Percentiles rank a stretch among this genome's conserved stretches.
Evolutionary conservation across 148 eudicot genomes (phyloP).

Genomic region (Fagopyrum esculentum): DNA sequence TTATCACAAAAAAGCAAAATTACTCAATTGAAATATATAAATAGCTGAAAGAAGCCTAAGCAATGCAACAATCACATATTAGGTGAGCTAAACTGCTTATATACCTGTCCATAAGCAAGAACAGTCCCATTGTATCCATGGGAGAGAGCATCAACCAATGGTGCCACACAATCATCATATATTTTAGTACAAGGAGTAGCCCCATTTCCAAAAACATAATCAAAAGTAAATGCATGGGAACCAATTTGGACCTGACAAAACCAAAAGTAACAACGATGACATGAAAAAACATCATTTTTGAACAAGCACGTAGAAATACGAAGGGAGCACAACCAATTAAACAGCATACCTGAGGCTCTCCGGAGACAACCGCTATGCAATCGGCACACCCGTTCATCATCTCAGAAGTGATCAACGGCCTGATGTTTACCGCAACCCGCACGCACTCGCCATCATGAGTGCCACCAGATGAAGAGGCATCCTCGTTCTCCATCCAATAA

Average conservation of each 20-base stretch:
- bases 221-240: conserved; percentile 67
- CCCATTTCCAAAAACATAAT: conserved; percentile 56
- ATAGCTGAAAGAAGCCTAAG: background rate
- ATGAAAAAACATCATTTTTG: background rate
- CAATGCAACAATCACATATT: too few species aligned
- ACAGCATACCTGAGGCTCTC: conserved; percentile 61
- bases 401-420: conserved; percentile 71
- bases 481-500: too few species aligned
- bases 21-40: background rate
- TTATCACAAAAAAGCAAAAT: background rate
- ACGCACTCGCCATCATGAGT: conserved; percentile 40
- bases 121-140: conserved; percentile 86
- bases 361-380: conserved; percentile 45
- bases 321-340: background rate
- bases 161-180: conserved; percentile 60
- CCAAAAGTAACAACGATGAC: background rate
- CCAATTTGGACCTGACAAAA: conserved; percentile 76
- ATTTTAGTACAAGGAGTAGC: conserved; percentile 43
- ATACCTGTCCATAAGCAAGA: conserved; percentile 84
- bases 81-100: too few species aligned
- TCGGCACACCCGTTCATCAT: conserved; percentile 65
- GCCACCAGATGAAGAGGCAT: too few species aligned
- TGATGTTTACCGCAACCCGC: conserved; percentile 67
- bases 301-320: too few species aligned
- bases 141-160: conserved; percentile 64